Conservation (phyloP, 2,329 filamentous ascomycete species). For the Endothia cerciana region DNA sequence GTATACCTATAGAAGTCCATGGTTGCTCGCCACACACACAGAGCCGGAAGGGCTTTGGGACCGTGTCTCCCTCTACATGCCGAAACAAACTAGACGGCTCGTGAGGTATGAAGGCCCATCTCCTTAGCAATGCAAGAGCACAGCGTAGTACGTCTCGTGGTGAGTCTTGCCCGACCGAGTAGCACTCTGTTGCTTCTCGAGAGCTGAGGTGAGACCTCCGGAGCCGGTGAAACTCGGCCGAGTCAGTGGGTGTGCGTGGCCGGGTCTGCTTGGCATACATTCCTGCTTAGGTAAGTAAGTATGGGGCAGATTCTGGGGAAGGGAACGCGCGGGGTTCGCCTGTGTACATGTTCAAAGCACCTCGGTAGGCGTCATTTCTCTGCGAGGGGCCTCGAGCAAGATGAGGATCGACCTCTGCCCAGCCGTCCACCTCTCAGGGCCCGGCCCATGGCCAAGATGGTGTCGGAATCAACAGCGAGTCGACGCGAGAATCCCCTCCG, state of each 20-base stretch:
- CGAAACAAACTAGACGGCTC: neutral
- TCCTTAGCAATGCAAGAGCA: too few relatives aligned
- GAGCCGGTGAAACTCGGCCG: too few relatives aligned
- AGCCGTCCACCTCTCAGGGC: neutral
- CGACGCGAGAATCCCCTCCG: neutral
- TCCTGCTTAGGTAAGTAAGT: neutral
- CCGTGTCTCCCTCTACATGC: too few relatives aligned
- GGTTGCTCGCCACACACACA: neutral
- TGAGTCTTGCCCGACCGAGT: too few relatives aligned
- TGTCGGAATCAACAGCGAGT: neutral
- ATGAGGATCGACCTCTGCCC: neutral
- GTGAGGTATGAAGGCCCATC: too few relatives aligned
- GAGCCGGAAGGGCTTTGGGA: neutral
- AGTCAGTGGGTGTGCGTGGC: too few relatives aligned
- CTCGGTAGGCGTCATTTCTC: neutral
- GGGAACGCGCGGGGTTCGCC: conserved; percentile 3
- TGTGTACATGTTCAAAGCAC: neutral
- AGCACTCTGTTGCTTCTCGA: too few relatives aligned
- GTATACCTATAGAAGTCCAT: too few relatives aligned
- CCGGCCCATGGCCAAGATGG: neutral
- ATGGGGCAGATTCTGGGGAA: neutral
- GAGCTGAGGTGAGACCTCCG: too few relatives aligned
- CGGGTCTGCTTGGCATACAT: too few relatives aligned
- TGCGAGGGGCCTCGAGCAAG: neutral
- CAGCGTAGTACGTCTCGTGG: too few relatives aligned